These are phyloP conservation scores for Coniferiporia weirii DNA, from an alignment of 1,284 basidiomycete genomes.

Conservation along the genomic window DNA sequence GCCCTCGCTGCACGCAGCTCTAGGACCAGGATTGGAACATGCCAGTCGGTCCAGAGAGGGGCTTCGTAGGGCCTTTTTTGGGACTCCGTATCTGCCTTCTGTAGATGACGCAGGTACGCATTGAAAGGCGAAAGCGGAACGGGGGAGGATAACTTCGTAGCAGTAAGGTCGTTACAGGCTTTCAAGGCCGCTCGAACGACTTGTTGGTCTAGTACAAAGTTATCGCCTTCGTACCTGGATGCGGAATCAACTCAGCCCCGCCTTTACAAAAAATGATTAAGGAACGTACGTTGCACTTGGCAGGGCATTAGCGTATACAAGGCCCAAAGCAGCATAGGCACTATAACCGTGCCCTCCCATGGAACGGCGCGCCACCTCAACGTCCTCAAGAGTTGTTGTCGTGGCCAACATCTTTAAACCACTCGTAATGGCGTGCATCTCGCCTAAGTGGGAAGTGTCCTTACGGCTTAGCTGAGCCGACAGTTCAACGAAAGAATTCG, in stretches of 20 bases:
- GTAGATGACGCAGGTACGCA: constrained; percentile 47
- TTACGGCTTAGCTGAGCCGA: constrained; percentile 46
- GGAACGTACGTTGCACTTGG: constrained; percentile 55
- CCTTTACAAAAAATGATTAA: neutral
- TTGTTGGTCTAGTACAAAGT: constrained; percentile 70
- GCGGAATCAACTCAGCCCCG: constrained; percentile 2
- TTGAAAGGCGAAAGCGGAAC: constrained; percentile 42
- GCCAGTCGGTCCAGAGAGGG: constrained; percentile 34
- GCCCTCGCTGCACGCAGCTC: constrained; percentile 60
- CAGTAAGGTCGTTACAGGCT: constrained; percentile 34
- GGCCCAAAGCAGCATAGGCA: constrained; percentile 61
- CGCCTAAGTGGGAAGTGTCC: constrained; percentile 56
- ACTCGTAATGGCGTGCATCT: constrained; percentile 68
- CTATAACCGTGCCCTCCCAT: constrained; percentile 80
- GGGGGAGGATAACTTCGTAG: neutral
- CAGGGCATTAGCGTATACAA: constrained; percentile 59
- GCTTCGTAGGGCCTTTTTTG: constrained; percentile 20
- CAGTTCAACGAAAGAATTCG: constrained; percentile 45
- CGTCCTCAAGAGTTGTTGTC: constrained; percentile 47
- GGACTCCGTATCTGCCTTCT: constrained; percentile 19
- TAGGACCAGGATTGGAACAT: constrained; percentile 41
- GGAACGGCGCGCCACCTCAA: constrained; percentile 65
- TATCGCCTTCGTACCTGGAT: constrained; percentile 68
- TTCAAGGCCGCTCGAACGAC: constrained; percentile 68
- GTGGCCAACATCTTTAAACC: constrained; percentile 65